These are phyloP conservation scores for Helenozyma rhizophorensis DNA, from an alignment of 805 yeast genomes.

Conservation along the genomic window DNA sequence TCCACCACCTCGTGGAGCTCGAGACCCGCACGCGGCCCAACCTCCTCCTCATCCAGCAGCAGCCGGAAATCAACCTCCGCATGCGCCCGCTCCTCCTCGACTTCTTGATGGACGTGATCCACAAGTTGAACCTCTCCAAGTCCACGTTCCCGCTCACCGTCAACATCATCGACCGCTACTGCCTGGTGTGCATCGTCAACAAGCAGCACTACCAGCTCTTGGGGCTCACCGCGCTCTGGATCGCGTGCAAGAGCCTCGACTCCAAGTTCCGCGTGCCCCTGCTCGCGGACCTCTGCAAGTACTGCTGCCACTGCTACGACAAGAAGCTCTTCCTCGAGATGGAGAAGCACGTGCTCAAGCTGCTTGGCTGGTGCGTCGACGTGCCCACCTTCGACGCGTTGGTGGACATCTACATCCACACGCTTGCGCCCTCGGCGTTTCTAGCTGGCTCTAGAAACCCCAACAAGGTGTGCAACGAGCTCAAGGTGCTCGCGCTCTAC, in stretches of 20 bases:
- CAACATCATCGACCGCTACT: conserved; percentile 40
- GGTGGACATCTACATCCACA: conserved; percentile 51
- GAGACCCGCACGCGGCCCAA: conserved; percentile 19
- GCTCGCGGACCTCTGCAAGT: conserved; percentile 46
- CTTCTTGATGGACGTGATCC: conserved; percentile 42
- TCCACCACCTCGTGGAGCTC: conserved; percentile 28
- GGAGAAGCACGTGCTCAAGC: conserved; percentile 63
- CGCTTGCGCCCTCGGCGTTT: conserved; percentile 20
- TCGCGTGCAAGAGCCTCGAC: conserved; percentile 45
- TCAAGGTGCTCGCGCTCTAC: conserved; percentile 55
- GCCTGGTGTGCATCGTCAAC: conserved; percentile 41
- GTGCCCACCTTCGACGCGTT: conserved; percentile 61
- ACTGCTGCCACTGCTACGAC: conserved; percentile 57
- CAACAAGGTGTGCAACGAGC: conserved; percentile 32
- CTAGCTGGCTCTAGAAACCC: conserved; percentile 26
- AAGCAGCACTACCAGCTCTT: conserved; percentile 43
- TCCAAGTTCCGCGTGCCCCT: conserved; percentile 56
- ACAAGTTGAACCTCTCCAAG: conserved; percentile 35
- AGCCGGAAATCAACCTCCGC: conserved; percentile 41
- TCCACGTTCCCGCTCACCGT: conserved; percentile 43
- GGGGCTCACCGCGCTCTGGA: conserved; percentile 43
- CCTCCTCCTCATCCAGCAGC: conserved; percentile 37
- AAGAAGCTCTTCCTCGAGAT: conserved; percentile 56
- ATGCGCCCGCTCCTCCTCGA: conserved; percentile 42
- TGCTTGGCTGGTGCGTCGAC: conserved; percentile 61